Percentiles rank a stretch among this genome's conserved stretches.
Evolutionary conservation across 495 filamentous ascomycete species (phyloP).

Genomic region (Penicillium coffeae): DNA sequence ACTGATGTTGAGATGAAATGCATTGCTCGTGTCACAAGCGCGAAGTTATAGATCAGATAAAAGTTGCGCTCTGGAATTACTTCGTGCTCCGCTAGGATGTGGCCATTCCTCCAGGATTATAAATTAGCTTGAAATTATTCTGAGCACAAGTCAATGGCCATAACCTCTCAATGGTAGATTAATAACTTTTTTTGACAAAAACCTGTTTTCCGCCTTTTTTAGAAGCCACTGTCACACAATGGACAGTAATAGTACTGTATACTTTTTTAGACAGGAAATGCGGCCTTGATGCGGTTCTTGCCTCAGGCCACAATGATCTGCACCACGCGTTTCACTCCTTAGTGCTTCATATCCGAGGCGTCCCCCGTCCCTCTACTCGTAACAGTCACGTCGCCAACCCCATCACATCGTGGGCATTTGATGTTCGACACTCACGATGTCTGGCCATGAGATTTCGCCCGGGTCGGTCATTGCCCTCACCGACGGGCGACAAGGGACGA

Average conservation of each 20-base stretch:
- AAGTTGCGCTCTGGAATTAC: no score
- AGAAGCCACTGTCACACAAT: no score
- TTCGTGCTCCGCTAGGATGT: no score
- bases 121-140: not conserved
- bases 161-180: no score
- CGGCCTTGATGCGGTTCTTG: slow-evolving; percentile 1
- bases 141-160: no score
- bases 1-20: slow-evolving; percentile 74
- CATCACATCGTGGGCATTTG: slow-evolving; percentile 14
- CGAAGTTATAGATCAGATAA: no score
- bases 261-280: no score
- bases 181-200: no score
- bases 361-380: slow-evolving; percentile 2
- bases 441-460: slow-evolving; percentile 28
- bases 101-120: no score
- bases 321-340: slow-evolving; percentile 21
- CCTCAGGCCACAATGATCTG: slow-evolving; percentile 15
- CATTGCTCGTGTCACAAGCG: slow-evolving; percentile 6
- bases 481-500: slow-evolving; percentile 70
- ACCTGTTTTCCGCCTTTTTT: no score
- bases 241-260: no score
- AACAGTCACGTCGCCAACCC: slow-evolving; percentile 17
- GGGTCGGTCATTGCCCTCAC: slow-evolving; percentile 65
- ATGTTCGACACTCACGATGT: slow-evolving; percentile 25
- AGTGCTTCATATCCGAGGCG: slow-evolving; percentile 5